phyloP scores from a whole-genome alignment of 257 asterid genomes.

The Primulina eburnea region DNA sequence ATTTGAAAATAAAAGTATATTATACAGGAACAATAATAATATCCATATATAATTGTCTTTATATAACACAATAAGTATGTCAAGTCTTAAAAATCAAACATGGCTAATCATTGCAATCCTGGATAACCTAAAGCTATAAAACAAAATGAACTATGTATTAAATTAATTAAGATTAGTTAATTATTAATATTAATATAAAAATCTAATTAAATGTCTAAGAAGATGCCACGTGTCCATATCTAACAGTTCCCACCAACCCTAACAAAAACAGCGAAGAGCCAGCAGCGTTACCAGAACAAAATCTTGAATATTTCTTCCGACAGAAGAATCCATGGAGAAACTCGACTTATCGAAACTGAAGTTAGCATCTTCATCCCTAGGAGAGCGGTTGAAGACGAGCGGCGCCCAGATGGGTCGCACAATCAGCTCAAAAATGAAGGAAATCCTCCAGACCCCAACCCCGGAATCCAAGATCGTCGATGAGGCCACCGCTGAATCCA shows the following conservation, averaged over 20 bases:
- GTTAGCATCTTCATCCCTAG: constrained; percentile 74
- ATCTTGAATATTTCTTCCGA: not conserved
- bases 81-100: no score
- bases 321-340: constrained; percentile 50
- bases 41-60: no score
- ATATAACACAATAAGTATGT: no score
- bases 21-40: no score
- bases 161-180: no score
- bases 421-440: constrained; percentile 75
- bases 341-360: constrained; percentile 65
- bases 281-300: not conserved
- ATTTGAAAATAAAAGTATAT: no score
- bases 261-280: not conserved
- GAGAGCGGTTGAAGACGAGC: constrained; percentile 67
- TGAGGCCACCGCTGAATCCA: constrained; percentile 72
- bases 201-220: no score
- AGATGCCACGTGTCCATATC: not conserved
- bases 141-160: no score
- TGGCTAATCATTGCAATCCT: no score
- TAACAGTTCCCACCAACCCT: not conserved
- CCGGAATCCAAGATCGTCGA: constrained; percentile 83
- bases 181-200: no score
- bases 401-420: constrained; percentile 81
- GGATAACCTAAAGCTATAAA: no score
- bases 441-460: constrained; percentile 70